phyloP scores from a whole-genome alignment of 2,329 filamentous ascomycete genomes.

The Penicillium sp. region DNA sequence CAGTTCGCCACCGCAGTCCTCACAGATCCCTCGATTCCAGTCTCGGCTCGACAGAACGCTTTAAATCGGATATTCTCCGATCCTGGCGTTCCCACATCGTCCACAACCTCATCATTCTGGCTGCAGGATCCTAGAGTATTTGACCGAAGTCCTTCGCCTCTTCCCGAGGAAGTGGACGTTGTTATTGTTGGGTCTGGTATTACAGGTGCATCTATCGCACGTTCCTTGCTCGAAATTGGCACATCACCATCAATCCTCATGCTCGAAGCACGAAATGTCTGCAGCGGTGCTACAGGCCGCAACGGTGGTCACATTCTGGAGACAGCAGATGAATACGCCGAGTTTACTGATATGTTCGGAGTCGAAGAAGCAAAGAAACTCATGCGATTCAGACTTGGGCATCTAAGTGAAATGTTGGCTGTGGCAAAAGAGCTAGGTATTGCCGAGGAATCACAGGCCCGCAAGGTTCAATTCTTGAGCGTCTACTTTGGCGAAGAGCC shows the following conservation, averaged over 20 bases:
- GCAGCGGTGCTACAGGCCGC: conserved; percentile 36
- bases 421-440: conserved; percentile 24
- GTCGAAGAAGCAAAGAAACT: conserved; percentile 22
- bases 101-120: conserved; percentile 40
- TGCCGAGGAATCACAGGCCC: conserved; percentile 21
- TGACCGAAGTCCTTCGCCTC: conserved; percentile 13
- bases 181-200: conserved; percentile 36
- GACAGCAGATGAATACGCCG: conserved; percentile 26
- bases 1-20: conserved; percentile 23
- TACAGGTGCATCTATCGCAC: conserved; percentile 28
- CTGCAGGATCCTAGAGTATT: conserved; percentile 26
- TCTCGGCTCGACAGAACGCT: conserved; percentile 23
- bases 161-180: conserved; percentile 28
- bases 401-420: conserved; percentile 24
- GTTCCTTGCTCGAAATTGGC: conserved; percentile 21
- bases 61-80: conserved; percentile 26
- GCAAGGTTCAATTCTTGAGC: conserved; percentile 31
- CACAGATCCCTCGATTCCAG: conserved; percentile 17
- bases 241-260: conserved; percentile 21
- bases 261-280: conserved; percentile 34
- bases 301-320: conserved; percentile 37
- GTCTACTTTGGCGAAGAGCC: conserved; percentile 28
- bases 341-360: conserved; percentile 18
- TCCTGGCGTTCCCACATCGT: conserved; percentile 25
- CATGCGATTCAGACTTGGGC: conserved; percentile 25